A percentile compares a stretch with the other conserved stretches of the same genome.
phyloP scores from a whole-genome alignment of 1,139 yeast species.

The Candida glucosophila region DNA sequence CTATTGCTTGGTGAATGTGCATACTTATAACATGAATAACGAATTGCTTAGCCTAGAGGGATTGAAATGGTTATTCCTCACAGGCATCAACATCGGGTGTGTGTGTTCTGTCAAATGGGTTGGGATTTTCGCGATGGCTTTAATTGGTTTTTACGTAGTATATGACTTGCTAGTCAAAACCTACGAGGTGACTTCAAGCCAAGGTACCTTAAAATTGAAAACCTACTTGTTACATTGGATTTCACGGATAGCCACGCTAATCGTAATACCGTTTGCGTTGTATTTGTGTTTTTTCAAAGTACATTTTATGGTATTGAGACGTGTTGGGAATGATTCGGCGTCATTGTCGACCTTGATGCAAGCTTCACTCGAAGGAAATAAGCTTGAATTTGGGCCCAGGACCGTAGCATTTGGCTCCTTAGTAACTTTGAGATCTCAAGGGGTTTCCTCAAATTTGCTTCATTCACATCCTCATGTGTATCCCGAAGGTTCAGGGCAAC shows the following conservation, averaged over 20 bases:
- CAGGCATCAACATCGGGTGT: constrained; percentile 84
- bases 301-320: constrained; percentile 67
- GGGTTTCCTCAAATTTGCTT: constrained; percentile 57
- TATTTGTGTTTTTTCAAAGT: constrained; percentile 68
- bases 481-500: constrained; percentile 69
- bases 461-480: constrained; percentile 65
- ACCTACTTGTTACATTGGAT: constrained; percentile 63
- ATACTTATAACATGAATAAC: constrained; percentile 28
- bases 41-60: constrained; percentile 38
- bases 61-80: constrained; percentile 47
- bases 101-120: constrained; percentile 96
- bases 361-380: constrained; percentile 50
- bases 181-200: constrained; percentile 33
- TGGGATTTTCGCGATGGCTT: constrained; percentile 74
- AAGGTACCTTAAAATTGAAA: constrained; percentile 20
- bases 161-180: constrained; percentile 64
- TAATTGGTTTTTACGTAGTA: constrained; percentile 80
- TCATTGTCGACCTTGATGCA: constrained; percentile 66
- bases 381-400: constrained; percentile 51
- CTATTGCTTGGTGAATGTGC: constrained; percentile 48
- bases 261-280: constrained; percentile 63
- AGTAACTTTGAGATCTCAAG: constrained; percentile 65
- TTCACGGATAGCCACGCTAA: constrained; percentile 55
- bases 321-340: constrained; percentile 76
- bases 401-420: constrained; percentile 53